Conservation (phyloP, 129 eudicot genomes). For the Dittrichia graveolens region DNA sequence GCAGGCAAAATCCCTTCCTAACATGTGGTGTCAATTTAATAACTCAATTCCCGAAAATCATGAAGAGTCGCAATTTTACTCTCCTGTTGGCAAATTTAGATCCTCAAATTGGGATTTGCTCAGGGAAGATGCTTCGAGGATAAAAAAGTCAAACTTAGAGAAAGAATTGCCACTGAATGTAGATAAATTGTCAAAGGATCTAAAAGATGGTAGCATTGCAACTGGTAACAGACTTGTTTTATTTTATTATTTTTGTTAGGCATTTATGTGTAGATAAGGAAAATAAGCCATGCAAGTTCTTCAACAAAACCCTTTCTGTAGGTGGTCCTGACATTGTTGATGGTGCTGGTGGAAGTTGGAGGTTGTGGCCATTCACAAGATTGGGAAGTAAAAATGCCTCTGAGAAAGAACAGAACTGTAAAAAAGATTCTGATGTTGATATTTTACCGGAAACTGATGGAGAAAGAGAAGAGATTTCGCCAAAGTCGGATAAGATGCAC, state of each 20-base stretch:
- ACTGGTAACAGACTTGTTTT: conserved; percentile 44
- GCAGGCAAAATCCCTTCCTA: conserved; percentile 63
- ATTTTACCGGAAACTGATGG: conserved; percentile 27
- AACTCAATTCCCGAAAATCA: conserved; percentile 25
- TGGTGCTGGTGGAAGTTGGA: conserved; percentile 61
- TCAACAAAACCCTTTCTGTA: conserved; percentile 33
- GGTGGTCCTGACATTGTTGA: conserved; percentile 42
- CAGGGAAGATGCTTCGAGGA: conserved; percentile 35
- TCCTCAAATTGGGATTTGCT: conserved; percentile 40
- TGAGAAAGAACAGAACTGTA: conserved; percentile 16
- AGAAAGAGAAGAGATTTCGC: conserved; percentile 38
- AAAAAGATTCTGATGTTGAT: conserved; percentile 33
- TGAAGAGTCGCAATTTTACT: conserved; percentile 38
- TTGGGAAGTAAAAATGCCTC: conserved; percentile 43
- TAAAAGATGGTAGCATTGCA: conserved; percentile 43
- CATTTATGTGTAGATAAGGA: background rate
- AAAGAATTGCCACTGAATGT: conserved; percentile 27
- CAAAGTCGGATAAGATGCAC: conserved; percentile 46
- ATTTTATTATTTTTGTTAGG: background rate
- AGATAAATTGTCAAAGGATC: conserved; percentile 38
- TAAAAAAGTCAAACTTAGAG: conserved; percentile 23
- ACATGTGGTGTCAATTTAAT: conserved; percentile 35
- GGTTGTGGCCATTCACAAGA: conserved; percentile 69
- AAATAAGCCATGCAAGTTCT: too few relatives aligned
- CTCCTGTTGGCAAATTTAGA: conserved; percentile 46